Evolutionary conservation across 108 stramenopile genomes (phyloP).

Genomic region (Pelagomonas calceolata): DNA sequence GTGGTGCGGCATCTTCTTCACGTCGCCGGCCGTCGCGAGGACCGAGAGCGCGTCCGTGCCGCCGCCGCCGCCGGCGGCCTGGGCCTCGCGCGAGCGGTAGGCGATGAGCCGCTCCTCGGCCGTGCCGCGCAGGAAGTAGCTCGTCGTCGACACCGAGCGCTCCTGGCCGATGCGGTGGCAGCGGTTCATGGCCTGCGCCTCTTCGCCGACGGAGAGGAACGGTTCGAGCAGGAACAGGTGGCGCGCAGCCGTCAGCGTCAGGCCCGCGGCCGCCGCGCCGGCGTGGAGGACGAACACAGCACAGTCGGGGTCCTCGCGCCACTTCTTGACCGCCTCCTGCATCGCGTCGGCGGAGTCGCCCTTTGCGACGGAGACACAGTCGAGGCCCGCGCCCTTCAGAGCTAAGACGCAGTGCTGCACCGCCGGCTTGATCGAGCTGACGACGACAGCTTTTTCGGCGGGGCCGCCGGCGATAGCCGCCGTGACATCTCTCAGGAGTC

Average conservation of each 20-base stretch:
- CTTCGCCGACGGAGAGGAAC: constrained; percentile 44
- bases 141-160: neutral
- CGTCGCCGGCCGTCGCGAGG: too few species aligned
- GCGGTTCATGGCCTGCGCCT: constrained; percentile 43
- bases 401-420: neutral
- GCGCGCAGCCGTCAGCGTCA: constrained; percentile 51
- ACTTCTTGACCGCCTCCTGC: neutral
- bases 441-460: constrained; percentile 5
- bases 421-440: neutral
- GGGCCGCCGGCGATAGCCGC: too few species aligned
- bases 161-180: constrained; percentile 23
- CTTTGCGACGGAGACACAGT: neutral
- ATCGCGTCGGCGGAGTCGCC: neutral
- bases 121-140: constrained; percentile 3
- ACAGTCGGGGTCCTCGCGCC: neutral
- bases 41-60: too few species aligned
- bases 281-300: constrained; percentile 6
- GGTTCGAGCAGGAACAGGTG: constrained; percentile 62
- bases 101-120: constrained; percentile 17
- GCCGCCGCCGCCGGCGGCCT: too few species aligned
- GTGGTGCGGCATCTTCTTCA: too few species aligned
- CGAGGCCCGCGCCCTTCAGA: neutral
- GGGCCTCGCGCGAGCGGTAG: too few species aligned
- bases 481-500: neutral
- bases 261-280: constrained; percentile 24